phyloP scores from a whole-genome alignment of 129 eudicot species.

The Escallonia herrerae region DNA sequence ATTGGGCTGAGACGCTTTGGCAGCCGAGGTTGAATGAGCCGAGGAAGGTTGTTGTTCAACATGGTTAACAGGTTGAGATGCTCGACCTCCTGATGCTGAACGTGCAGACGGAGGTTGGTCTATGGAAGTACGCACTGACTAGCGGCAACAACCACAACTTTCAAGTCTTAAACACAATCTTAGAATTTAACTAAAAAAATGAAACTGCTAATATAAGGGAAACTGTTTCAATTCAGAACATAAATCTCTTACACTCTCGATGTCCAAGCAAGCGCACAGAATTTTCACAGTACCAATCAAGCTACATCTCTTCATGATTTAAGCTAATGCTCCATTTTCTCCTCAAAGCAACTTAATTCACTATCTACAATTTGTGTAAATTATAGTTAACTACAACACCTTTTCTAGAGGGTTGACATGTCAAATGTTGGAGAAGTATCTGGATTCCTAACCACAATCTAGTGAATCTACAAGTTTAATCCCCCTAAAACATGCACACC shows the following conservation, averaged over 20 bases:
- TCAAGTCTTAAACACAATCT: slow-evolving; percentile 12
- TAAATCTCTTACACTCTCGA: neutral
- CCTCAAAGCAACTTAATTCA: no score
- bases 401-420: no score
- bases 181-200: neutral
- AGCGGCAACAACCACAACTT: slow-evolving; percentile 16
- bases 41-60: slow-evolving; percentile 40
- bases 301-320: no score
- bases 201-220: neutral
- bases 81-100: slow-evolving; percentile 21
- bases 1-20: slow-evolving; percentile 22
- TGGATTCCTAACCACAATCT: no score
- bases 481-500: no score
- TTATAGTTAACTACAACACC: no score
- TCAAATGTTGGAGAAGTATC: no score
- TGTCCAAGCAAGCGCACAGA: no score
- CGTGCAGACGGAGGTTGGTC: slow-evolving; percentile 38
- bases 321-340: no score
- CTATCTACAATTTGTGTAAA: no score
- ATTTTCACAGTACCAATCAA: no score
- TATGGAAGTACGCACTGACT: slow-evolving; percentile 53
- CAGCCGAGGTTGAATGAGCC: slow-evolving; percentile 19
- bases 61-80: slow-evolving; percentile 23
- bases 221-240: neutral
- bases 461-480: no score